Conservation (phyloP, 2,329 filamentous ascomycete genomes). For the Xylaria sp. region DNA sequence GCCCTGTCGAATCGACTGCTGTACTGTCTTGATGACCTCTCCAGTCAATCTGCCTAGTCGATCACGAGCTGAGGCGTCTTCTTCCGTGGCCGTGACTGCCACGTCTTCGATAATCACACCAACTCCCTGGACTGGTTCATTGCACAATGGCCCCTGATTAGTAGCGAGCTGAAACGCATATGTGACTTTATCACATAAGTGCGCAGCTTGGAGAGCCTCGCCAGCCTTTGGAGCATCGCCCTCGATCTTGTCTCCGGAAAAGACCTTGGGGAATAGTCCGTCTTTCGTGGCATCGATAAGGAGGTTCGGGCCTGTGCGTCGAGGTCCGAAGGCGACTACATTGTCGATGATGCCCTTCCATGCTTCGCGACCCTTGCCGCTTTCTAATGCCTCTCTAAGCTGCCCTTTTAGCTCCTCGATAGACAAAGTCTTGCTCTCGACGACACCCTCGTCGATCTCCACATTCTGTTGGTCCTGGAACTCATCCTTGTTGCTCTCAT, state of each 20-base stretch:
- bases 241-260: constrained; percentile 52
- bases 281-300: constrained; percentile 83
- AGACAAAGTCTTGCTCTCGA: constrained; percentile 71
- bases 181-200: constrained; percentile 88
- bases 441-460: constrained; percentile 66
- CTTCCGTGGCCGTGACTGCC: constrained; percentile 66
- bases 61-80: constrained; percentile 66
- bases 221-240: constrained; percentile 54
- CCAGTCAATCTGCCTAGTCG: constrained; percentile 84
- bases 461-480: constrained; percentile 53
- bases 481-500: constrained; percentile 45
- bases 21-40: constrained; percentile 90
- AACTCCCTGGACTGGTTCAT: constrained; percentile 92
- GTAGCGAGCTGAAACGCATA: constrained; percentile 96
- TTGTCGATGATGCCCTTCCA: constrained; percentile 82
- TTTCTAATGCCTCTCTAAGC: constrained; percentile 74
- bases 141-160: constrained; percentile 87
- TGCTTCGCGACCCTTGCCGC: constrained; percentile 76
- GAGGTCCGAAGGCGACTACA: constrained; percentile 90
- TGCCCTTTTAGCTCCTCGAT: constrained; percentile 80
- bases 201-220: constrained; percentile 66
- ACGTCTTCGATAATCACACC: constrained; percentile 91
- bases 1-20: constrained; percentile 81
- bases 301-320: constrained; percentile 86
- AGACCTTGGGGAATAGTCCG: constrained; percentile 76